A percentile compares a stretch with the other conserved stretches of the same genome.
These are phyloP conservation scores for Wickerhamiella slavikovae DNA, from an alignment of 805 yeast genomes.

Conservation along the genomic window DNA sequence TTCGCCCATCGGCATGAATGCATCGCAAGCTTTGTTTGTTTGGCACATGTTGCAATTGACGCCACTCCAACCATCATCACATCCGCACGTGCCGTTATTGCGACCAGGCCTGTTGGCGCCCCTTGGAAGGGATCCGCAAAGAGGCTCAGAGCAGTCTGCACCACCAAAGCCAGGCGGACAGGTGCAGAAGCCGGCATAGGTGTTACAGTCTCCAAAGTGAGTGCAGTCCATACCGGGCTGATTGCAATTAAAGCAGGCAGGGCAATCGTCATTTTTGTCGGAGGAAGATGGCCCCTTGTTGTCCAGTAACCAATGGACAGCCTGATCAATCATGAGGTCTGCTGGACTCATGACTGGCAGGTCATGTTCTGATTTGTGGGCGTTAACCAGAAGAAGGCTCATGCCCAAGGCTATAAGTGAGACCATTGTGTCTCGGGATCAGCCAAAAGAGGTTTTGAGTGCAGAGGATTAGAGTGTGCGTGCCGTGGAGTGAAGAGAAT, in stretches of 20 bases:
- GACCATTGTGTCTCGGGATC: too few relatives aligned
- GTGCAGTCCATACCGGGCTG: constrained; percentile 76
- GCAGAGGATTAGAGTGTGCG: too few relatives aligned
- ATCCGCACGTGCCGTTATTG: constrained; percentile 36
- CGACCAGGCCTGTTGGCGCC: constrained; percentile 45
- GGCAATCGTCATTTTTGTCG: constrained; percentile 2
- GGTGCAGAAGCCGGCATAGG: constrained; percentile 76
- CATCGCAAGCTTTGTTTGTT: constrained; percentile 53
- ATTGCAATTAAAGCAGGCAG: constrained; percentile 85
- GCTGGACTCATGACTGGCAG: too few relatives aligned
- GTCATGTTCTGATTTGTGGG: too few relatives aligned
- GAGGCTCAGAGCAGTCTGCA: constrained; percentile 70
- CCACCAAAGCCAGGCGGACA: constrained; percentile 91
- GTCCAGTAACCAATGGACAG: too few relatives aligned
- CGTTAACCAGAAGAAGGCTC: too few relatives aligned
- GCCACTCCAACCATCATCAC: constrained; percentile 82
- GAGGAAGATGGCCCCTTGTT: too few relatives aligned
- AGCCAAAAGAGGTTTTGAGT: too few relatives aligned
- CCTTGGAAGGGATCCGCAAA: constrained; percentile 61
- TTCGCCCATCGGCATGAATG: constrained; percentile 64
- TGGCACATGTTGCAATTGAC: constrained; percentile 78
- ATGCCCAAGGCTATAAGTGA: too few relatives aligned
- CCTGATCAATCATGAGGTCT: too few relatives aligned
- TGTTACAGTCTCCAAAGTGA: constrained; percentile 77
- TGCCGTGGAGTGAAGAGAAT: too few relatives aligned